Percentiles rank a stretch among this genome's conserved stretches.
phyloP scores from a whole-genome alignment of 2,329 filamentous ascomycete species.

The Fonsecaea pugnacius region DNA sequence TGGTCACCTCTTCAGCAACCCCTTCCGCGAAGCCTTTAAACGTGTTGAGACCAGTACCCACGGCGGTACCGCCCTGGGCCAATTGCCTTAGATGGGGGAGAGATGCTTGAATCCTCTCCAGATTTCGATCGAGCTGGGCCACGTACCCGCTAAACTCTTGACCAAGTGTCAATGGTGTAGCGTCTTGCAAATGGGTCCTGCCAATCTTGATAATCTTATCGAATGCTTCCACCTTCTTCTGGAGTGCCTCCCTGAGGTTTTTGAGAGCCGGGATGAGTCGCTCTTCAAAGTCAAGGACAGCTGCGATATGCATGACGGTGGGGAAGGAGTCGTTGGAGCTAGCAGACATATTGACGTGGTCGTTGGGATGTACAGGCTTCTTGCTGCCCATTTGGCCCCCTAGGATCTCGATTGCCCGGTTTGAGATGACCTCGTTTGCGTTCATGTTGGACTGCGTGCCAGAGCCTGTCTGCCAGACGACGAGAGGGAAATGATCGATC shows the following conservation, averaged over 20 bases:
- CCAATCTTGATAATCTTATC: slow-evolving; percentile 99
- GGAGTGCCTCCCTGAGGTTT: slow-evolving; percentile 79
- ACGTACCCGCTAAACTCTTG: slow-evolving; percentile 99
- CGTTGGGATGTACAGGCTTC: slow-evolving; percentile 98
- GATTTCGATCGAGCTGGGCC: slow-evolving; percentile 87
- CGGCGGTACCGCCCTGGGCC: slow-evolving; percentile 93
- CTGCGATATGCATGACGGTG: slow-evolving; percentile 99
- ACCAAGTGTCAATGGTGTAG: slow-evolving; percentile 89
- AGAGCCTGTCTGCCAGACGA: slow-evolving; percentile 99
- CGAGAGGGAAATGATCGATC: slow-evolving; percentile 94
- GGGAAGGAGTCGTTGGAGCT: slow-evolving; percentile 99
- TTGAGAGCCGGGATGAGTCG: slow-evolving; percentile 80
- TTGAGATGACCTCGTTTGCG: slow-evolving; percentile 99
- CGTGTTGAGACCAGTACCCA: slow-evolving; percentile 97
- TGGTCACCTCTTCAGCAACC: slow-evolving; percentile 86
- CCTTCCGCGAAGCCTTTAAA: slow-evolving; percentile 94
- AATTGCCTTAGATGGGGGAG: slow-evolving; percentile 84
- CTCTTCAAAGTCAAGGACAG: slow-evolving; percentile 88
- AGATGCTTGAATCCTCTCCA: slow-evolving; percentile 80
- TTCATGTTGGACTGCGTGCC: slow-evolving; percentile 99
- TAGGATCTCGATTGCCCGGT: slow-evolving; percentile 96
- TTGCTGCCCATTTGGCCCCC: slow-evolving; percentile 93
- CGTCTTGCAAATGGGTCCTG: slow-evolving; percentile 95
- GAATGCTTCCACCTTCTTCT: slow-evolving; percentile 87
- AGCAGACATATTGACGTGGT: slow-evolving; percentile 99